Base-by-base conservation (phyloP, 805 yeast species). In the Brettanomyces anomalus region DNA sequence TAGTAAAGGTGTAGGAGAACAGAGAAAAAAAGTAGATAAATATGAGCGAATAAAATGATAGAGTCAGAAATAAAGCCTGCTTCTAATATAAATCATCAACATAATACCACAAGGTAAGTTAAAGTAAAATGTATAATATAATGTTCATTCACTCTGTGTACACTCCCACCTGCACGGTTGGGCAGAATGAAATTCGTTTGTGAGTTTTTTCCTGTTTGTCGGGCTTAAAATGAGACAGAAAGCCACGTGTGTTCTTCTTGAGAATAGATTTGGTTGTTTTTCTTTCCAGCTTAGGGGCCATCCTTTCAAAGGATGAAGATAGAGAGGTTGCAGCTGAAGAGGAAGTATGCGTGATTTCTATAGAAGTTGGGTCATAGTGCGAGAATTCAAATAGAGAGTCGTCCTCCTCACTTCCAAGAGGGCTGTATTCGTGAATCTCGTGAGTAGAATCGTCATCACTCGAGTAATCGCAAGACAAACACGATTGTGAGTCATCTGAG, bases 131-230 rank as follows among this genome's bases (percentile, higher is more conserved):
- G 28, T 24, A 11, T 24, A 24, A 11, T 7, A 24, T n/a, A n/a
- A n/a, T n/a, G n/a, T n/a, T 7, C 28, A 11, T 24, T 24, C 10
- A 24, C 5, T 39, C 14, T 16, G 15, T 11, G 19, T n/a, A 38
- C 5, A 38, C n/a, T 5, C 43, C 43, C 21, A 34, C 43, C 37
- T 40, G 37, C 15, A 40, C 38, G 20, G 21, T 18, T 11, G 36
- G 36, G n/a, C 24, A 31, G 41, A 39, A 39, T 6, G 36, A 32
- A 30, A 39, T 39, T 28, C 41, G 21, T 24, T 39, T 39, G 20
- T 21, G n/a, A 11, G 21, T 16, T 17, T 26, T 36, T 21, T 19
- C n/a, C 28, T 13, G 20, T 8, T 24, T 28, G n/a, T 33, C 40
- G 18, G 5, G 28, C 15, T 24, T 28, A 14, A 17, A 17, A 5